A percentile compares a stretch with the other conserved stretches of the same genome.
phyloP scores from a whole-genome alignment of 2,329 filamentous ascomycete genomes.

The Stemphylium beticola region DNA sequence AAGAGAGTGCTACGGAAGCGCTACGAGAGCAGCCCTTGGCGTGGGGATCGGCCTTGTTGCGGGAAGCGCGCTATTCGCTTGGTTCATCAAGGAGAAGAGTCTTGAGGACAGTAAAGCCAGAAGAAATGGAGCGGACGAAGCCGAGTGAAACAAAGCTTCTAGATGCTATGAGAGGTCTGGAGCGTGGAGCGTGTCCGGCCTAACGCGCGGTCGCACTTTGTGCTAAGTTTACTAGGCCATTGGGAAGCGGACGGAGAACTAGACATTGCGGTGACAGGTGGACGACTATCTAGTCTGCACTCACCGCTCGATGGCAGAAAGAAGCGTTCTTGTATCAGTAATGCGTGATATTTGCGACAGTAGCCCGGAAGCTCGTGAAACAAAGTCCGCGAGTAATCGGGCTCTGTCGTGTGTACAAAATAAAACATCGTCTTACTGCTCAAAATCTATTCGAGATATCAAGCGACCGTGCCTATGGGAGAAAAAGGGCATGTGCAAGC shows the following conservation, averaged over 20 bases:
- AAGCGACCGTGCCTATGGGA: no score
- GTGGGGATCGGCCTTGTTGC: constrained; percentile 59
- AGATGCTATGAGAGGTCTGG: not conserved
- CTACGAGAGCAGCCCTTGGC: constrained; percentile 59
- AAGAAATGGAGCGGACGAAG: not conserved
- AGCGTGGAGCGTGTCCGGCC: not conserved
- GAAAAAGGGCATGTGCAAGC: no score
- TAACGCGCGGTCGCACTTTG: not conserved
- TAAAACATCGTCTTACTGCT: not conserved
- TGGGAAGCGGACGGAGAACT: not conserved
- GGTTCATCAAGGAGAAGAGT: constrained; percentile 54
- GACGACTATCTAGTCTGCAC: not conserved
- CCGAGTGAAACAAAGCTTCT: not conserved
- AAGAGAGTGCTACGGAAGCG: constrained; percentile 68
- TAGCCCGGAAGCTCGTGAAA: not conserved
- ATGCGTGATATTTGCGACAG: not conserved
- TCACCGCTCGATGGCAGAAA: no score
- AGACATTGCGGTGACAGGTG: not conserved
- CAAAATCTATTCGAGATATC: not conserved
- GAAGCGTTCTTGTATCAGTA: not conserved
- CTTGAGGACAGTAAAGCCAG: constrained; percentile 22
- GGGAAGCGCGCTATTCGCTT: constrained; percentile 55
- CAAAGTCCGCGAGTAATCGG: not conserved
- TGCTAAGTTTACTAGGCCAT: not conserved
- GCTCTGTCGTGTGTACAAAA: not conserved